Evolutionary conservation across 306 rosid genomes (phyloP).

Genomic region (Quercus suber): DNA sequence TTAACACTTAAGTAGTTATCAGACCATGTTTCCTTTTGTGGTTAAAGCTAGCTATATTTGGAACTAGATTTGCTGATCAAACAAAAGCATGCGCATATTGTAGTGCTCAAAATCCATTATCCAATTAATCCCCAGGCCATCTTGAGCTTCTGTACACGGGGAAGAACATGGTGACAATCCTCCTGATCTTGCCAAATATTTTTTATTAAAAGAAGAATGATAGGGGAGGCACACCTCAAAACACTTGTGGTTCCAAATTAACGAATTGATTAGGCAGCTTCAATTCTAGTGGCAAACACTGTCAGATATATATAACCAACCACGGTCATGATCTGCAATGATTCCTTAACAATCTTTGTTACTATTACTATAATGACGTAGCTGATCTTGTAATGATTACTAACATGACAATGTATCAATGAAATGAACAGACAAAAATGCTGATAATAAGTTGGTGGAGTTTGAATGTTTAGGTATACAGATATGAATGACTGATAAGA

Average conservation of each 20-base stretch:
- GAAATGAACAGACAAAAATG: not conserved
- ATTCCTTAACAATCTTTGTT: slow-evolving; percentile 17
- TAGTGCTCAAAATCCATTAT: slow-evolving; percentile 13
- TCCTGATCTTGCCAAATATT: not conserved
- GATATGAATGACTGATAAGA: slow-evolving; percentile 39
- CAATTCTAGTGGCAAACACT: slow-evolving; percentile 19
- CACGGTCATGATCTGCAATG: slow-evolving; percentile 9
- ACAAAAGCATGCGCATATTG: slow-evolving; percentile 23
- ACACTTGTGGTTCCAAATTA: slow-evolving; percentile 26
- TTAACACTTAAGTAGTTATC: not conserved
- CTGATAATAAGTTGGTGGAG: not conserved
- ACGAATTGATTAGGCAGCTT: slow-evolving; percentile 9
- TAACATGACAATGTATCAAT: not conserved
- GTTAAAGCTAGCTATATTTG: not conserved
- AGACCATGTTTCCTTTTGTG: slow-evolving; percentile 3
- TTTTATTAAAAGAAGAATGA: not conserved
- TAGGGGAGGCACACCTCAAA: not conserved
- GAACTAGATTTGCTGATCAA: not conserved
- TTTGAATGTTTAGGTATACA: not conserved
- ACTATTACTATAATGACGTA: not conserved
- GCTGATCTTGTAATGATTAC: not conserved
- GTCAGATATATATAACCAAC: not conserved
- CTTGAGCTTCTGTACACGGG: not conserved
- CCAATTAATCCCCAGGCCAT: not conserved
- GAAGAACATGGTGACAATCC: slow-evolving; percentile 6